Evolutionary conservation across 1,284 basidiomycete species (phyloP).

Genomic region (Thelephora terrestris): DNA sequence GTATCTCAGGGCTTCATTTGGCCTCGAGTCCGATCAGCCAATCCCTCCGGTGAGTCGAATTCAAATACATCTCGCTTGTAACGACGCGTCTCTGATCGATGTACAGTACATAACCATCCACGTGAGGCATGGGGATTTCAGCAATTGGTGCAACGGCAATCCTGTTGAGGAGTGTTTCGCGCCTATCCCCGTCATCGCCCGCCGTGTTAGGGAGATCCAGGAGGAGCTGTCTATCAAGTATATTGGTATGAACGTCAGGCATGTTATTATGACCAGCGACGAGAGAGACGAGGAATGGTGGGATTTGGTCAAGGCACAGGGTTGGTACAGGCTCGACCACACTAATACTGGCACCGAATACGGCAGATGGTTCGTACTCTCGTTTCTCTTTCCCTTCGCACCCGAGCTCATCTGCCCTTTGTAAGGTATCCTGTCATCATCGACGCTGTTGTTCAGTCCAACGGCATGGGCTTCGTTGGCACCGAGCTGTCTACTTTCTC

Average conservation of each 20-base stretch:
- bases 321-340: slow-evolving; percentile 57
- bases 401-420: background rate
- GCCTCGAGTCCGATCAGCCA: slow-evolving; percentile 22
- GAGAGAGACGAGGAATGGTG: slow-evolving; percentile 59
- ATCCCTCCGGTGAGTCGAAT: slow-evolving; percentile 30
- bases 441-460: slow-evolving; percentile 61
- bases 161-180: slow-evolving; percentile 49
- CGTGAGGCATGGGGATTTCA: slow-evolving; percentile 55
- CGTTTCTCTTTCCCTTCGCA: background rate
- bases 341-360: slow-evolving; percentile 38
- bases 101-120: slow-evolving; percentile 53
- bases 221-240: slow-evolving; percentile 38
- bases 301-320: slow-evolving; percentile 43
- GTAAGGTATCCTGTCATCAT: slow-evolving; percentile 56
- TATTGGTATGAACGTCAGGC: slow-evolving; percentile 31
- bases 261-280: slow-evolving; percentile 66
- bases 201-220: slow-evolving; percentile 53
- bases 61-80: slow-evolving; percentile 8
- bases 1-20: slow-evolving; percentile 33
- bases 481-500: slow-evolving; percentile 64
- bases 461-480: slow-evolving; percentile 57
- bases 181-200: slow-evolving; percentile 42
- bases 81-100: background rate
- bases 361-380: slow-evolving; percentile 52
- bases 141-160: slow-evolving; percentile 28